These are phyloP conservation scores for Clavariopsis aquatica DNA, from an alignment of 495 filamentous ascomycete genomes.

Conservation along the genomic window DNA sequence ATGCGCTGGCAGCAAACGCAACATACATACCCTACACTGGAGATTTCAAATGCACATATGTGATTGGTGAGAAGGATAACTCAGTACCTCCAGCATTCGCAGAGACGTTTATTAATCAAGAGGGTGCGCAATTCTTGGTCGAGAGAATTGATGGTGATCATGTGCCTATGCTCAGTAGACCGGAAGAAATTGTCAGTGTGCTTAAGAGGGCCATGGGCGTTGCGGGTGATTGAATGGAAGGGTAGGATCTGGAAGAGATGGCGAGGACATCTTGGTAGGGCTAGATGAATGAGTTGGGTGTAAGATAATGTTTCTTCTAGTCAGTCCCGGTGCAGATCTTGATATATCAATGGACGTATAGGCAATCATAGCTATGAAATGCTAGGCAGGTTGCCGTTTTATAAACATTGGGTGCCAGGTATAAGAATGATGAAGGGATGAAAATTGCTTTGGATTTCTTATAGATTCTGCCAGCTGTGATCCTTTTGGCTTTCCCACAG, in stretches of 20 bases:
- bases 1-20: constrained; percentile 5
- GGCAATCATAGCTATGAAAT: no score
- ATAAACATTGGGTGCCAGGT: no score
- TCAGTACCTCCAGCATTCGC: constrained; percentile 7
- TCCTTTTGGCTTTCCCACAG: no score
- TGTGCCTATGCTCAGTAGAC: constrained; percentile 24
- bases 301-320: no score
- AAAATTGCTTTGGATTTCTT: no score
- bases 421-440: no score
- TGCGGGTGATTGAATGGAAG: background rate
- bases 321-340: no score
- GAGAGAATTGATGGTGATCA: constrained; percentile 11
- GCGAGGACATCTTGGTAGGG: background rate
- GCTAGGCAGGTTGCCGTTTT: no score
- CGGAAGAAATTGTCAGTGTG: constrained; percentile 15
- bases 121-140: constrained; percentile 14
- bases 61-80: constrained; percentile 18
- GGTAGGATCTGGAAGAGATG: background rate
- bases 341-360: no score
- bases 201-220: background rate
- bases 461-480: no score
- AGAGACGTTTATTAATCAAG: constrained; percentile 10
- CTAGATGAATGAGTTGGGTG: background rate
- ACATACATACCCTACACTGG: constrained; percentile 32
- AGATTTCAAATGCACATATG: constrained; percentile 24